A percentile compares a stretch with the other conserved stretches of the same genome.
phyloP scores from a whole-genome alignment of 441 rosid species.

The Corymbia citriodora region DNA sequence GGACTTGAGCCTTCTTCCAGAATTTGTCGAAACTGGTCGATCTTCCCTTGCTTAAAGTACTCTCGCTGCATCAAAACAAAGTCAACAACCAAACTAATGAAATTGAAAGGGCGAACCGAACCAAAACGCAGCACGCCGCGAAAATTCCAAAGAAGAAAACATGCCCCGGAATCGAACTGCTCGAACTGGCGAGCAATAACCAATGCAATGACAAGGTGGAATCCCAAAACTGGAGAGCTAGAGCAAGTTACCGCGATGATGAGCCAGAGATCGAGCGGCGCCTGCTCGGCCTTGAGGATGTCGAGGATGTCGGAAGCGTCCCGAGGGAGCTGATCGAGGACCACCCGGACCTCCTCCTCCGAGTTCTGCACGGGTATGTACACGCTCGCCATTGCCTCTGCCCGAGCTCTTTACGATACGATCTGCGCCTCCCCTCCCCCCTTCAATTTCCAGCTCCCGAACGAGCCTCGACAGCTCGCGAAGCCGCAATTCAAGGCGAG shows the following conservation, averaged over 20 bases:
- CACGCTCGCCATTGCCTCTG: slow-evolving; percentile 62
- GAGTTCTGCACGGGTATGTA: slow-evolving; percentile 98
- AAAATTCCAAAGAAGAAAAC: not conserved
- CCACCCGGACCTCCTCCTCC: slow-evolving; percentile 96
- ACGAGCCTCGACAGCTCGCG: not conserved
- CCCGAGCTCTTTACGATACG: not conserved
- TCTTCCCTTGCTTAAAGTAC: slow-evolving; percentile 93
- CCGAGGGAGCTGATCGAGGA: slow-evolving; percentile 92
- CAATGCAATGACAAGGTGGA: not conserved
- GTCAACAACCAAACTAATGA: not conserved
- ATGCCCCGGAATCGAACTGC: not conserved
- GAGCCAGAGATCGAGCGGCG: slow-evolving; percentile 98
- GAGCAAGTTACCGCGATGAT: slow-evolving; percentile 60
- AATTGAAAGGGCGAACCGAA: not conserved
- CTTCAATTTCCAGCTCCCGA: not conserved
- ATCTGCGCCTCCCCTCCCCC: not conserved
- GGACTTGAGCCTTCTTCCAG: slow-evolving; percentile 97
- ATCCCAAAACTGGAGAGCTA: not conserved
- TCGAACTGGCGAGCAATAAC: not conserved
- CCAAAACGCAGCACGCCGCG: not conserved
- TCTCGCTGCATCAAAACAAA: slow-evolving; percentile 57
- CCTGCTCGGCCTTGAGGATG: slow-evolving; percentile 98
- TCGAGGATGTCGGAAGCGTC: slow-evolving; percentile 97
- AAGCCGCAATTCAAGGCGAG: not conserved
- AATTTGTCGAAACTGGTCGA: slow-evolving; percentile 90